Percentiles rank a stretch among this genome's conserved stretches.
phyloP scores from a whole-genome alignment of 148 eudicot genomes.

The Selenicereus undatus region DNA sequence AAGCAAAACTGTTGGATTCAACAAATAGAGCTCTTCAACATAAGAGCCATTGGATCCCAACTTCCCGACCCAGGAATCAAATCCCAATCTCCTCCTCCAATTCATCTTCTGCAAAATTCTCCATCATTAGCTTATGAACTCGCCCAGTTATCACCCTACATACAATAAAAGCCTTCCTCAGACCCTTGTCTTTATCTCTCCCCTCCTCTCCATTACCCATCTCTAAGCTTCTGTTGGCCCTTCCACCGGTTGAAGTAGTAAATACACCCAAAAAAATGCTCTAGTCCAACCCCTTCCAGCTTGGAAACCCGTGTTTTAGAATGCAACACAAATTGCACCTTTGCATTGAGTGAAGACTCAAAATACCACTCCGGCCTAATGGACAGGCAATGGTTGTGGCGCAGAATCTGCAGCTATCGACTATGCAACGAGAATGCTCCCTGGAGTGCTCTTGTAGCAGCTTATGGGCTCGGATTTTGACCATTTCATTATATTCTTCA shows the following conservation, averaged over 20 bases:
- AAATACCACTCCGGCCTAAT: constrained; percentile 45
- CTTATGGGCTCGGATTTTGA: constrained; percentile 54
- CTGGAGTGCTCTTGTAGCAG: constrained; percentile 24
- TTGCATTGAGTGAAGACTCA: constrained; percentile 46
- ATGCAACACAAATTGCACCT: constrained; percentile 44
- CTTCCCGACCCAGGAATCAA: constrained; percentile 67
- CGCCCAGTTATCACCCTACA: constrained; percentile 80
- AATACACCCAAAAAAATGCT: constrained; percentile 47
- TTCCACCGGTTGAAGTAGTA: constrained; percentile 53
- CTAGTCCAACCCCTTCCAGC: constrained; percentile 18
- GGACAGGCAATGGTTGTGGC: constrained; percentile 56
- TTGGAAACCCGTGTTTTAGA: constrained; percentile 48
- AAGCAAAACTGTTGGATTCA: constrained; percentile 51
- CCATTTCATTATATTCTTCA: constrained; percentile 65
- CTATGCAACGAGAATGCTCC: constrained; percentile 64
- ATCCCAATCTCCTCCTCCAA: constrained; percentile 36
- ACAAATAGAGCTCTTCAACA: constrained; percentile 57
- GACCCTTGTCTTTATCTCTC: not conserved
- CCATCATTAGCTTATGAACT: constrained; percentile 52
- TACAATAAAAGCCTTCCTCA: constrained; percentile 55
- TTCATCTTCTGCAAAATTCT: constrained; percentile 34
- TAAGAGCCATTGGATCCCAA: constrained; percentile 39
- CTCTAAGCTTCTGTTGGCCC: constrained; percentile 42
- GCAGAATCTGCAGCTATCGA: constrained; percentile 68
- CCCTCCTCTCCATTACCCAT: not conserved